Evolutionary conservation across 805 yeast species (phyloP).

Genomic region (Wickerhamiella kurtzmanii): DNA sequence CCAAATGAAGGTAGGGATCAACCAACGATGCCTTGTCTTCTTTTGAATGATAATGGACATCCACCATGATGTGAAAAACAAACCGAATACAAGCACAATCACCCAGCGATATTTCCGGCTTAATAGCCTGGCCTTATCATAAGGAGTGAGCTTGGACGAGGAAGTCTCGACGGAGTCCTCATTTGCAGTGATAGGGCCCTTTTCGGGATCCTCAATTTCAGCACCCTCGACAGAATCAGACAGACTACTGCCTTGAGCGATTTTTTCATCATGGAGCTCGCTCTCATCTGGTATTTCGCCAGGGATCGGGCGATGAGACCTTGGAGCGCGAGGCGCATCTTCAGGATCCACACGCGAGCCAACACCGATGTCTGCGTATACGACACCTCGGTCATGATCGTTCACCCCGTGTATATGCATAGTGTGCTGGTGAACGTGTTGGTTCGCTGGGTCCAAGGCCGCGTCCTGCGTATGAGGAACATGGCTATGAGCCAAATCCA

Average conservation of each 20-base stretch:
- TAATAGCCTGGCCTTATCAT: background rate
- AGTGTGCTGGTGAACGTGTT: conserved; percentile 22
- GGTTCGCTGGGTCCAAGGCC: conserved; percentile 24
- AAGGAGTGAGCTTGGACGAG: background rate
- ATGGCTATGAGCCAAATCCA: conserved; percentile 15
- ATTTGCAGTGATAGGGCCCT: background rate
- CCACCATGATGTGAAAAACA: conserved; percentile 45
- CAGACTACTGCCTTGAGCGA: background rate
- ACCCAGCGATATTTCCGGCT: conserved; percentile 19
- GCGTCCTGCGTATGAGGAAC: conserved; percentile 19
- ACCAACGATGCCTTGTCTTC: conserved; percentile 39
- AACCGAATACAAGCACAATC: conserved; percentile 23
- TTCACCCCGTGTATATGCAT: conserved; percentile 18
- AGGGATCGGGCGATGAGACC: background rate
- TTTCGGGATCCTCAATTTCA: background rate
- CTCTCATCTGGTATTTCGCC: background rate
- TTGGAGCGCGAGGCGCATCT: conserved; percentile 4
- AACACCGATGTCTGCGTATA: conserved; percentile 13
- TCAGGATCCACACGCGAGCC: conserved; percentile 13
- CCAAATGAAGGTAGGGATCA: conserved; percentile 44
- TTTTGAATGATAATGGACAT: conserved; percentile 39
- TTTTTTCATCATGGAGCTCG: background rate
- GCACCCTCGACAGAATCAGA: background rate
- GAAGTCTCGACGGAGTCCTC: background rate
- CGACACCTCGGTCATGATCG: conserved; percentile 18